These are phyloP conservation scores for Tricholoma saponaceum DNA, from an alignment of 768 basidiomycete species.

Conservation along the genomic window DNA sequence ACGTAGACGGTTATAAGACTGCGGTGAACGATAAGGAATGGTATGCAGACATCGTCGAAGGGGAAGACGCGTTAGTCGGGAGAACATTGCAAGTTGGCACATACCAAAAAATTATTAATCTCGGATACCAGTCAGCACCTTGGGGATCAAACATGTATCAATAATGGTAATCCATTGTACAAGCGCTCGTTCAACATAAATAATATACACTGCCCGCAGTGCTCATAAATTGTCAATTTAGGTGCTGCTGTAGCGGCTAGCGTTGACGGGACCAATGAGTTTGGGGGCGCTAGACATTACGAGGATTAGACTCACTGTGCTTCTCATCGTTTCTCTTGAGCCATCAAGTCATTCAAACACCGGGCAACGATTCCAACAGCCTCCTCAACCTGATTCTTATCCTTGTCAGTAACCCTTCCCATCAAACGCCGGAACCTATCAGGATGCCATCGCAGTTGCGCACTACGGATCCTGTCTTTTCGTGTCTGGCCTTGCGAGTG, in stretches of 20 bases:
- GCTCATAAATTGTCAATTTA: no score
- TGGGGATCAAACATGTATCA: constrained; percentile 4
- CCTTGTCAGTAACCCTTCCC: constrained; percentile 45
- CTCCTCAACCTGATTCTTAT: constrained; percentile 51
- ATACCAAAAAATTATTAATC: constrained; percentile 8
- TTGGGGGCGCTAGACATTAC: no score
- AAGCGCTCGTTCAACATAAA: no score
- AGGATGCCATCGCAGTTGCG: constrained; percentile 77
- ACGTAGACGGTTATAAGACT: constrained; percentile 23
- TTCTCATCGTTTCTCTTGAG: constrained; percentile 23
- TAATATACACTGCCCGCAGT: not conserved
- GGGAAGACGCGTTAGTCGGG: constrained; percentile 48
- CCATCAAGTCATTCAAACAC: constrained; percentile 63
- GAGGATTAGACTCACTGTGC: no score
- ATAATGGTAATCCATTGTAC: constrained; percentile 2
- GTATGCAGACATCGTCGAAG: constrained; percentile 54
- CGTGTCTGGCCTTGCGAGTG: constrained; percentile 57
- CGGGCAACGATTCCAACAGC: constrained; percentile 64
- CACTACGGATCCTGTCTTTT: constrained; percentile 63
- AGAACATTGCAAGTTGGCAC: constrained; percentile 39
- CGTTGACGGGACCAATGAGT: no score
- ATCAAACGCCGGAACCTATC: constrained; percentile 66
- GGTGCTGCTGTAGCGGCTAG: no score
- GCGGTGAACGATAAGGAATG: constrained; percentile 16
- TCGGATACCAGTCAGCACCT: constrained; percentile 5